phyloP scores from a whole-genome alignment of 2,329 filamentous ascomycete genomes.

The Stemphylium lycopersici region DNA sequence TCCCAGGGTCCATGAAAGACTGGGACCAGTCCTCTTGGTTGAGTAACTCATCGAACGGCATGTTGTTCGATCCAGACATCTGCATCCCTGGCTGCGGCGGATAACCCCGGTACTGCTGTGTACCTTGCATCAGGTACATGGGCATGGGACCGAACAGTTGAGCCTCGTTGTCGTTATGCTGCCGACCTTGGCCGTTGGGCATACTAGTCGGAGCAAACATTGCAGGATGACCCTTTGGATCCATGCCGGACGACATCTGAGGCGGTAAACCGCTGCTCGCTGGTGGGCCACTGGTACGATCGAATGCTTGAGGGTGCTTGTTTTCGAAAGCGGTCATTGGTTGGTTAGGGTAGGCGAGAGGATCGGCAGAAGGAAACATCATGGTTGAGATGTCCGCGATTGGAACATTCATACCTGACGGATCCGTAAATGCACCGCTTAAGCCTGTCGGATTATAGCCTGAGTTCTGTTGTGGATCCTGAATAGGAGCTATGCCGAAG shows the following conservation, averaged over 20 bases:
- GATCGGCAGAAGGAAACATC: slow-evolving; percentile 81
- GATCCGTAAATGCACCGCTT: slow-evolving; percentile 38
- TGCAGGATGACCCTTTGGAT: slow-evolving; percentile 36
- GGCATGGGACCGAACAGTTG: slow-evolving; percentile 74
- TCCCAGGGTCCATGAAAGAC: slow-evolving; percentile 45
- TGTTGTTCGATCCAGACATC: slow-evolving; percentile 28
- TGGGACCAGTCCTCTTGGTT: slow-evolving; percentile 50
- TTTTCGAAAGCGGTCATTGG: slow-evolving; percentile 67
- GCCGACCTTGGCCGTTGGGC: slow-evolving; percentile 19
- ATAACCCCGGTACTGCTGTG: slow-evolving; percentile 32
- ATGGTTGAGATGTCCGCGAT: slow-evolving; percentile 75
- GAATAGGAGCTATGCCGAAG: slow-evolving; percentile 31
- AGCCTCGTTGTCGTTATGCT: slow-evolving; percentile 68
- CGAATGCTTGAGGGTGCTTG: slow-evolving; percentile 41
- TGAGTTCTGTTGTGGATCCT: slow-evolving; percentile 34
- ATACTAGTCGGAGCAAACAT: slow-evolving; percentile 31
- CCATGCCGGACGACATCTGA: slow-evolving; percentile 19
- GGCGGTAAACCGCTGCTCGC: slow-evolving; percentile 4
- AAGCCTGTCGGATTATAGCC: slow-evolving; percentile 39
- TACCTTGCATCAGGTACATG: slow-evolving; percentile 69
- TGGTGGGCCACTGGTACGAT: slow-evolving; percentile 15
- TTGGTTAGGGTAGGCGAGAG: slow-evolving; percentile 80
- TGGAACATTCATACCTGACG: slow-evolving; percentile 48
- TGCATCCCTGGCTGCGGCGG: slow-evolving; percentile 35
- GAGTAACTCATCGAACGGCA: slow-evolving; percentile 48